Conservation (phyloP, 768 basidiomycete genomes). For the Cyclocybe cylindracea region DNA sequence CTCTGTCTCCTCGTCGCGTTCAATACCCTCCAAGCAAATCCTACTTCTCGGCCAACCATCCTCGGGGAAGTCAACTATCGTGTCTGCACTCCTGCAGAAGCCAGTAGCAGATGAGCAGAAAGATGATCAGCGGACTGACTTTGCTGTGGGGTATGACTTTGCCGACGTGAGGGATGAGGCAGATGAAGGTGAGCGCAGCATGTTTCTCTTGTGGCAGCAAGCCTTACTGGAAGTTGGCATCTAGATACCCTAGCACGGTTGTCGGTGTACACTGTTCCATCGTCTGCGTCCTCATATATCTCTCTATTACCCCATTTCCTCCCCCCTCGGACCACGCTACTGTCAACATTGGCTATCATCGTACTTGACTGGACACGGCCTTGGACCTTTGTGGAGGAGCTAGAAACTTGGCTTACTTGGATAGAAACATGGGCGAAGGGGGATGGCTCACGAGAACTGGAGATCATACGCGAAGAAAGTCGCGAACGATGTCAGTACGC, state of each 20-base stretch:
- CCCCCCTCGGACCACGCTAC: conserved; percentile 65
- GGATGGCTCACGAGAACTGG: conserved; percentile 68
- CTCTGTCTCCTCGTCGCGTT: conserved; percentile 78
- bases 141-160: conserved; percentile 93
- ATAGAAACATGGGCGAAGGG: conserved; percentile 79
- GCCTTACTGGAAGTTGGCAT: neutral
- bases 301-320: conserved; percentile 77
- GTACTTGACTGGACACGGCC: conserved; percentile 95
- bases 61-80: conserved; percentile 77
- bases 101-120: conserved; percentile 52
- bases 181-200: conserved; percentile 74
- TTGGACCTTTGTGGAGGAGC: conserved; percentile 85
- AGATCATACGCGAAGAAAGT: conserved; percentile 77
- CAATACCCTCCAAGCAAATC: conserved; percentile 85
- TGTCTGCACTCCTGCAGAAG: conserved; percentile 72
- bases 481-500: conserved; percentile 73
- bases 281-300: conserved; percentile 69
- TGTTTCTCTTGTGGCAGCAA: neutral
- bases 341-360: conserved; percentile 79
- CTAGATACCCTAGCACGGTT: conserved; percentile 86
- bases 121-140: conserved; percentile 65
- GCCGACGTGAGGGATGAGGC: conserved; percentile 89
- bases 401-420: conserved; percentile 85
- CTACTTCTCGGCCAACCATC: conserved; percentile 80
- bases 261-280: conserved; percentile 90